Percentiles rank a stretch among this genome's conserved stretches.
phyloP scores from a whole-genome alignment of 2,329 filamentous ascomycete species.

The Dothistroma septosporum region DNA sequence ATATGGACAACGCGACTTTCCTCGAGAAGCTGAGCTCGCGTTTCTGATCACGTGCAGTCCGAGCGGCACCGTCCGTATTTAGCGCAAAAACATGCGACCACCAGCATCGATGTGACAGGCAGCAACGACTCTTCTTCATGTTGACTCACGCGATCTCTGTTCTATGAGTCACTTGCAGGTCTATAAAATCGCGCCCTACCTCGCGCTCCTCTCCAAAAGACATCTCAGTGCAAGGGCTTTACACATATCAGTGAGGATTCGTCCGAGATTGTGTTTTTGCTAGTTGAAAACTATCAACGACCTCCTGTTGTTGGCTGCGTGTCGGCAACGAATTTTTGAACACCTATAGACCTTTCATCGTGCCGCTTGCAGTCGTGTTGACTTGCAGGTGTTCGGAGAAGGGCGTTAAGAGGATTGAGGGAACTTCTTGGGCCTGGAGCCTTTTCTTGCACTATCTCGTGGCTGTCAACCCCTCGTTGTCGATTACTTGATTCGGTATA shows the following conservation, averaged over 20 bases:
- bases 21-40: neutral
- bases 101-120: neutral
- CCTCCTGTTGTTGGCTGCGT: neutral
- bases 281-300: constrained; percentile 76
- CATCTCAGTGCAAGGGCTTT: constrained; percentile 65
- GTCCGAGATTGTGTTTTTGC: constrained; percentile 85
- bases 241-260: constrained; percentile 81
- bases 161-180: neutral
- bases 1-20: constrained; percentile 1
- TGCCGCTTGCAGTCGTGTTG: neutral
- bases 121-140: neutral
- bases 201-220: neutral
- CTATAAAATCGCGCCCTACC: neutral
- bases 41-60: neutral
- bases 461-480: neutral
- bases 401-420: no score
- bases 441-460: neutral
- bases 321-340: neutral
- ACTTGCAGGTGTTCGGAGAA: neutral
- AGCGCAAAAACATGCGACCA: neutral
- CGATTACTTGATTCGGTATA: neutral
- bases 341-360: neutral
- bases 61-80: neutral
- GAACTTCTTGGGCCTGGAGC: neutral
- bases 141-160: neutral